These are phyloP conservation scores for Nicotiana benthamiana DNA, from an alignment of 257 asterid species.

Conservation along the genomic window DNA sequence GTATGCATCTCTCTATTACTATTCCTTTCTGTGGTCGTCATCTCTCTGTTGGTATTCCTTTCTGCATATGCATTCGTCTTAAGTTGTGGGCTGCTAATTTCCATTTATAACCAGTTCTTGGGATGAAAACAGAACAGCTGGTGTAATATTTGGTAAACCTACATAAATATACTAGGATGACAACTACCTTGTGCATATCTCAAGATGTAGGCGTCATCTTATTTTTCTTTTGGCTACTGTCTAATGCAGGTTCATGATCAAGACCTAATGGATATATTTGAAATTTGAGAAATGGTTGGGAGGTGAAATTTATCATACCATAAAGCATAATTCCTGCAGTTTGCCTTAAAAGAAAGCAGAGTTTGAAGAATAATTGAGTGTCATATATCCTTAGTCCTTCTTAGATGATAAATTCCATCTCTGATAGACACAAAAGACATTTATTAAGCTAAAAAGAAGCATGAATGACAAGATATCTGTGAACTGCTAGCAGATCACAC, in stretches of 20 bases:
- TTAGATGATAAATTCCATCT: not conserved
- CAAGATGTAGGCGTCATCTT: not conserved
- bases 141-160: not conserved
- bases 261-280: not conserved
- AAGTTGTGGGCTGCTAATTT: not conserved
- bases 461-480: not conserved
- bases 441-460: not conserved
- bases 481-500: not conserved
- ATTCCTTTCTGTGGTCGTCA: not conserved
- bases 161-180: not conserved
- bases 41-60: not conserved
- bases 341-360: not conserved
- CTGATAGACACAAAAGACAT: not conserved
- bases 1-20: constrained; percentile 20
- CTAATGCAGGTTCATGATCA: not conserved
- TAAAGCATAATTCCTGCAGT: not conserved
- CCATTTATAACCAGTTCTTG: not conserved
- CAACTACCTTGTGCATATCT: not conserved
- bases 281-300: constrained; percentile 1
- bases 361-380: not conserved
- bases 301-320: not conserved
- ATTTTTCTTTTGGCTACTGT: not conserved
- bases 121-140: not conserved
- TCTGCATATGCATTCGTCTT: not conserved
- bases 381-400: not conserved